These are phyloP conservation scores for Juncus inflexus DNA, from an alignment of 176 grass and related monocot genomes.

Conservation along the genomic window DNA sequence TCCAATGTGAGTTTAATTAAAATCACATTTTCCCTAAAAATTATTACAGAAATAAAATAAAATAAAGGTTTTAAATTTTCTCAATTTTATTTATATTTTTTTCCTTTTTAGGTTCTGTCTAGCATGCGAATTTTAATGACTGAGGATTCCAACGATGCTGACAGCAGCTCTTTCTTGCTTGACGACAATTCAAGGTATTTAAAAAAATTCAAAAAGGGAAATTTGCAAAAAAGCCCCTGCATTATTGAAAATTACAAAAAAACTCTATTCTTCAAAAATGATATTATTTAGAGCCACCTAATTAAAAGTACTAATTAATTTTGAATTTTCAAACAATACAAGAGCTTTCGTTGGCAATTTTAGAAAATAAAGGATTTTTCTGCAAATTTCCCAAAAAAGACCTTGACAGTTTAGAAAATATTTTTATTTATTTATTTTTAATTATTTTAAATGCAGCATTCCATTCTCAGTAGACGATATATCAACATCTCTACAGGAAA, in stretches of 20 bases:
- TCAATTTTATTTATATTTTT: neutral
- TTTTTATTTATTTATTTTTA: conserved; percentile 3
- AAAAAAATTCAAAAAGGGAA: neutral
- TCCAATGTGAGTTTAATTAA: conserved; percentile 60
- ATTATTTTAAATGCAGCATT: conserved; percentile 52
- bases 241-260: neutral
- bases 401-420: neutral
- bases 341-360: no score
- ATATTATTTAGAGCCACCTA: no score
- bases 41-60: neutral
- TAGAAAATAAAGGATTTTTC: no score
- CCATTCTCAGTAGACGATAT: conserved; percentile 94
- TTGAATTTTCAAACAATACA: no score
- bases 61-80: neutral
- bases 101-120: conserved; percentile 59
- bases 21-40: neutral
- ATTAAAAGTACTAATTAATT: neutral
- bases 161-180: conserved; percentile 83
- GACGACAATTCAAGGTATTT: conserved; percentile 86
- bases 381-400: no score
- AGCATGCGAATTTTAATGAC: conserved; percentile 90
- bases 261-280: no score
- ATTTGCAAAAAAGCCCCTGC: neutral
- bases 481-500: conserved; percentile 75
- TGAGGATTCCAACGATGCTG: conserved; percentile 74